Conservation (phyloP, 2,329 filamentous ascomycete genomes). For the Penicillium sp. region DNA sequence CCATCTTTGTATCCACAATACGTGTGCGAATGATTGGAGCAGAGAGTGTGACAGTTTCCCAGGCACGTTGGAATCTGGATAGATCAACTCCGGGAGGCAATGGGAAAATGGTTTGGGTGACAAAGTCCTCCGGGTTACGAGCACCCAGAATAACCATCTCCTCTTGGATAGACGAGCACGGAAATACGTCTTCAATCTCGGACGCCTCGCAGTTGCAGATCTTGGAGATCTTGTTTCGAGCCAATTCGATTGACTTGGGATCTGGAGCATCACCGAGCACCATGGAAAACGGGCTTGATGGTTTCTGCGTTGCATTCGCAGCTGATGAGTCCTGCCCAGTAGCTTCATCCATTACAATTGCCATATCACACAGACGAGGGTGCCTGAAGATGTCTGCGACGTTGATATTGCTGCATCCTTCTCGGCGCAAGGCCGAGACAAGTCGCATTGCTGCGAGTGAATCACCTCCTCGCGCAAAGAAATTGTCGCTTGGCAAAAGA, state of each 20-base stretch:
- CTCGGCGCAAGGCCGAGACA: conserved; percentile 6
- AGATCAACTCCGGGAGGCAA: background rate
- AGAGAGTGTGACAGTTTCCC: conserved; percentile 31
- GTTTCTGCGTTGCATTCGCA: background rate
- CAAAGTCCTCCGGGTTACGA: background rate
- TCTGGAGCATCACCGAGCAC: background rate
- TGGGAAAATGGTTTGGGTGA: background rate
- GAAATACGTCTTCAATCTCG: conserved; percentile 1
- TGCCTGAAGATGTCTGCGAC: conserved; percentile 16
- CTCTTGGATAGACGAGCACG: conserved; percentile 1
- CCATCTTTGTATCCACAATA: background rate
- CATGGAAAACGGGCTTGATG: conserved; percentile 3
- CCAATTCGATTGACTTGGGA: background rate
- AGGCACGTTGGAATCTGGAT: background rate
- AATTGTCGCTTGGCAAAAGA: conserved; percentile 11
- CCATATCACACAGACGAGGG: conserved; percentile 5
- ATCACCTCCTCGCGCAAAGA: conserved; percentile 21
- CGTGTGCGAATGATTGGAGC: background rate
- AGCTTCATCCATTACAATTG: background rate
- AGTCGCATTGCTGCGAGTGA: conserved; percentile 18
- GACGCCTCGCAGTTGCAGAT: background rate
- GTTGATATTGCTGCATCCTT: conserved; percentile 7
- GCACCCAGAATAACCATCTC: background rate
- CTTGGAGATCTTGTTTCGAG: background rate
- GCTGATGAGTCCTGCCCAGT: background rate